Evolutionary conservation across 441 rosid species (phyloP), one percentile per base, ranked within the genome.

Genomic region (Macaranga tanarius): DNA sequence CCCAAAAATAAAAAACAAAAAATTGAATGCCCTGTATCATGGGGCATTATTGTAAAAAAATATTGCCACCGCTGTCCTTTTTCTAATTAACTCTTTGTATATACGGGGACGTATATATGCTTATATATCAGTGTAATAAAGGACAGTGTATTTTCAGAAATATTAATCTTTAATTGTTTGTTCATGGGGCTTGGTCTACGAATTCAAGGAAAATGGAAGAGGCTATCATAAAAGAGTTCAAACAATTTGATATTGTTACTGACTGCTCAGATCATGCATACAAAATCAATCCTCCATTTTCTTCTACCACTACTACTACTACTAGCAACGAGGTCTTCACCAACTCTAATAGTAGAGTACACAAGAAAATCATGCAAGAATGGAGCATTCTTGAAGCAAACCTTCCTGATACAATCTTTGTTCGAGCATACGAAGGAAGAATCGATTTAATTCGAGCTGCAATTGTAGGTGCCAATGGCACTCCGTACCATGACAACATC

Each of bases 351-450:
- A 19, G 54, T 26, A 16, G 23, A 5, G 54, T 58, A 5, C 22
- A 40, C 71, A 59, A 34, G 59, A 42, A 11, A 19, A 82, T 76
- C 61, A 71, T 73, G 85, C 22, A 59, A 71, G 81, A 79, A 23
- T 74, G 79, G 77, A 72, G 38, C 3, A 73, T 65, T 40, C 76
- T 77, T 1, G 23, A 57, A 17, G 62, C 55, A 3, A 20, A 70
- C 56, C 77, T 82, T 9, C 83, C 81, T 3, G 73, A 73, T 4
- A 12, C 79, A 0, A 79, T 72, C 48, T 71, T 26, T 7, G 80
- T 80, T 1, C 44, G 77, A 10, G 73, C 48, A 5, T 77, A 75
- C 6, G 78, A 81, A 44, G 69, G 45, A 16, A 65, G 78, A 44
- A 59, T 78, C 5, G 76, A 78, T 51, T 67, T 76, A 0, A 69